These are phyloP conservation scores for Coffea canephora DNA, from an alignment of 257 asterid species.

Conservation along the genomic window DNA sequence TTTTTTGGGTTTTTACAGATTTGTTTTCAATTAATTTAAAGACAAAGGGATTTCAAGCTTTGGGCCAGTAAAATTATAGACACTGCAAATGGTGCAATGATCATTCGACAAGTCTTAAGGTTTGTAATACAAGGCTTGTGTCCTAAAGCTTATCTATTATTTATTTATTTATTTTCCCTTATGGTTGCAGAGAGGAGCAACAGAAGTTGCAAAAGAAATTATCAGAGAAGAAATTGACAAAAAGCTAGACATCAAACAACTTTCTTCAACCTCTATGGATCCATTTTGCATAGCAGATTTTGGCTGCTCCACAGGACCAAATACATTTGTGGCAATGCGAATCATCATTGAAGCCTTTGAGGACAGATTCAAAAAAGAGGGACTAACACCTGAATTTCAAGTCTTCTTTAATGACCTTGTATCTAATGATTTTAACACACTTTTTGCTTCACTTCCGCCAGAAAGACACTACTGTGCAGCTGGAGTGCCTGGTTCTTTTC, in stretches of 20 bases:
- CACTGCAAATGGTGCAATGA: too few species aligned
- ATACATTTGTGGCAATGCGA: too few species aligned
- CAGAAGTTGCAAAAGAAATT: conserved; percentile 2
- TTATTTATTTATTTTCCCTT: too few species aligned
- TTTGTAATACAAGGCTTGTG: too few species aligned
- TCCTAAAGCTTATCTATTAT: too few species aligned
- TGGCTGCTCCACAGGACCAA: too few species aligned
- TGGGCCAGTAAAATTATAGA: too few species aligned
- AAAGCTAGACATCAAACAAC: background rate
- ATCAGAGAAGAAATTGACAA: conserved; percentile 7
- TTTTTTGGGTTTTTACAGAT: too few species aligned
- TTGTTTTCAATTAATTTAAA: too few species aligned
- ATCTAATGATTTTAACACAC: conserved; percentile 11
- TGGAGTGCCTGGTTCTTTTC: conserved; percentile 13
- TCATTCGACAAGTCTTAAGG: too few species aligned
- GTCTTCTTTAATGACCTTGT: conserved; percentile 10
- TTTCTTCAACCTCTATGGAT: background rate
- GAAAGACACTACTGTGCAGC: conserved; percentile 10
- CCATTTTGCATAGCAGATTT: too few species aligned
- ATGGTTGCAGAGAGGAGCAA: background rate
- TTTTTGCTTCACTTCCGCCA: background rate
- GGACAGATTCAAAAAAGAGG: conserved; percentile 5
- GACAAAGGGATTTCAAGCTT: too few species aligned
- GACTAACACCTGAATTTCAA: background rate
- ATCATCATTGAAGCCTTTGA: conserved; percentile 29